Evolutionary conservation across 352 stramenopile species (phyloP), one percentile per base, ranked within the genome.

Genomic region (Pythium scleroteichum): DNA sequence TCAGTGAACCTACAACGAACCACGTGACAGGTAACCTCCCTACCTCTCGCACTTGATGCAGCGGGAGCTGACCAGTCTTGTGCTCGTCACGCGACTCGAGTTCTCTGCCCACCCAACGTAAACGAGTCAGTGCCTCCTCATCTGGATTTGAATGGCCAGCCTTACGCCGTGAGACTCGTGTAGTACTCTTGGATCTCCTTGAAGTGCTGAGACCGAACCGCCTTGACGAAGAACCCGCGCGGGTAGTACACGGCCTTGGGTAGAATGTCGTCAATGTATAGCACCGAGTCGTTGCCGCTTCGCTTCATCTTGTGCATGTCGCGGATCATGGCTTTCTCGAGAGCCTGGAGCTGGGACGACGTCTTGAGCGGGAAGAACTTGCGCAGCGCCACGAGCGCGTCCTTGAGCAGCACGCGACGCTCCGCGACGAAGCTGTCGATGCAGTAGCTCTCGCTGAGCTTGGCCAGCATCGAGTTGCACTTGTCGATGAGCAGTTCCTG

Each of bases 111-210:
- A 46, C 32, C 33, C 41, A 19, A 33, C 3, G 23, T 58, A 20
- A 50, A 27, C 20, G 16, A 16, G 16, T 17, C 14, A 17, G 17
- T n/a, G 4, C 14, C 38, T 44, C 38, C 38, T 19, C 27, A 27
- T 35, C 35, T 8, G 14, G 22, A 48, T 41, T 8, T 1, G 6
- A 0, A 33, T 19, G 27, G 16, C 7, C 10, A n/a, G 46, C 62
- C 23, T n/a, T 55, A 92, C 83, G 72, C 75, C 2, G 75, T 42
- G 3, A 94, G 65, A 6, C 77, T 62, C 5, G 61, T 35, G 47
- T 92, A 91, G 41, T 88, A 92, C 42, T 92, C 82, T 49, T 90
- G 80, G 40, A 94, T 90, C 63, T 94, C 82, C 55, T 90, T 90
- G 35, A 90, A 91, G 40, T 94, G 84, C 69, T 94, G 84, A 17